Evolutionary conservation across 768 basidiomycete genomes (phyloP).

Genomic region (Daedaleopsis sinensis): DNA sequence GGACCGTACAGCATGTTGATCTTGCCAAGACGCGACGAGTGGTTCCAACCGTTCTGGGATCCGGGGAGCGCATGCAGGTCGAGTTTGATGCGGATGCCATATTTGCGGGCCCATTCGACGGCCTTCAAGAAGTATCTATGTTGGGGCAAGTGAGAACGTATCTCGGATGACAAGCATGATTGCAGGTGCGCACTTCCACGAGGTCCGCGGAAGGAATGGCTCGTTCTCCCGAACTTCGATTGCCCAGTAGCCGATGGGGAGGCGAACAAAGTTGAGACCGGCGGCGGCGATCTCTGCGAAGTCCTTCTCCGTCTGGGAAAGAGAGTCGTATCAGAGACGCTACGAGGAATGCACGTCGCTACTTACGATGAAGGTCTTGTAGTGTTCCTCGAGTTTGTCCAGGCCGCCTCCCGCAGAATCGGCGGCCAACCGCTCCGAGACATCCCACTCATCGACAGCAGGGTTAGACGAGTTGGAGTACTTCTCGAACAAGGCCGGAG

Average conservation of each 20-base stretch:
- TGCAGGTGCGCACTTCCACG: slow-evolving; percentile 67
- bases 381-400: slow-evolving; percentile 79
- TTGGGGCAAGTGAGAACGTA: neutral
- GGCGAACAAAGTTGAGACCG: slow-evolving; percentile 91
- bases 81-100: slow-evolving; percentile 91
- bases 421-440: slow-evolving; percentile 68
- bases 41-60: slow-evolving; percentile 96
- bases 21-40: slow-evolving; percentile 83
- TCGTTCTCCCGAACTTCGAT: slow-evolving; percentile 80
- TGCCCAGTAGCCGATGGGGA: slow-evolving; percentile 92
- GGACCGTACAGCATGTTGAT: slow-evolving; percentile 83
- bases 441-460: slow-evolving; percentile 83
- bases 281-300: slow-evolving; percentile 93
- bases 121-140: slow-evolving; percentile 88
- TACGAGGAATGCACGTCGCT: neutral
- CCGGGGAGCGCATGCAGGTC: slow-evolving; percentile 82
- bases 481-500: slow-evolving; percentile 74
- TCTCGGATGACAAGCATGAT: neutral
- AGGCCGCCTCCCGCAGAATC: slow-evolving; percentile 72
- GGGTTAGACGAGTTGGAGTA: slow-evolving; percentile 49
- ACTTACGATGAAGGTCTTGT: slow-evolving; percentile 89
- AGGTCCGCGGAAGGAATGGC: slow-evolving; percentile 80
- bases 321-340: neutral
- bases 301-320: slow-evolving; percentile 83
- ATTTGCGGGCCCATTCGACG: slow-evolving; percentile 94